Conservation (phyloP, 2,329 filamentous ascomycete genomes). For the Massarina eburnea region DNA sequence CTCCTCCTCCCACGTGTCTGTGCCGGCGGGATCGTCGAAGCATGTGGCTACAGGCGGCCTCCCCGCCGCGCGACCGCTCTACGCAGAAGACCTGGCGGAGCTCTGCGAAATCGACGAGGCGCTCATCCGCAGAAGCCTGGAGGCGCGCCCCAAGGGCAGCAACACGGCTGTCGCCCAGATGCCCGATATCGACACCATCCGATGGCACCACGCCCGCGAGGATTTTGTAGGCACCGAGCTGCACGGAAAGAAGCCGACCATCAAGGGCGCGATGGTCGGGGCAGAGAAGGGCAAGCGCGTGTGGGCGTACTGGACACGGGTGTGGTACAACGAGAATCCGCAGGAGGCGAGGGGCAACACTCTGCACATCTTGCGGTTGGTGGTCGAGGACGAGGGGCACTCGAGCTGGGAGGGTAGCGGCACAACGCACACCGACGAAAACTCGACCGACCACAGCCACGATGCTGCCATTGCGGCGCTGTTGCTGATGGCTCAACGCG, state of each 20-base stretch:
- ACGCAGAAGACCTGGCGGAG: conserved; percentile 60
- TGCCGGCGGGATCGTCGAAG: conserved; percentile 49
- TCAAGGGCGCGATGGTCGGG: conserved; percentile 71
- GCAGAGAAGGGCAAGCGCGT: conserved; percentile 56
- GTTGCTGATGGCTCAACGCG: conserved; percentile 65
- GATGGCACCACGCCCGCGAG: conserved; percentile 81
- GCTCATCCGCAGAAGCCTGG: conserved; percentile 59
- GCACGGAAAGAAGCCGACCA: conserved; percentile 57
- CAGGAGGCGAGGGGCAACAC: conserved; percentile 62
- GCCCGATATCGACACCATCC: conserved; percentile 67
- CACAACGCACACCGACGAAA: conserved; percentile 21
- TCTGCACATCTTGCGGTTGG: conserved; percentile 69
- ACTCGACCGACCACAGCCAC: conserved; percentile 16
- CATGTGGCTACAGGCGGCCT: conserved; percentile 8
- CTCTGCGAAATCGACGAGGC: conserved; percentile 67
- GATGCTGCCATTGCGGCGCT: conserved; percentile 60
- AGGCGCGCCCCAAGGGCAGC: conserved; percentile 39
- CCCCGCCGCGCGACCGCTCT: conserved; percentile 50
- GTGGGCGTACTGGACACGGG: conserved; percentile 74
- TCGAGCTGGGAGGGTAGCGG: conserved; percentile 22
- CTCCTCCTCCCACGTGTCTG: conserved; percentile 69
- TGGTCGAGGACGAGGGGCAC: conserved; percentile 59
- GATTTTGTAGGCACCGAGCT: conserved; percentile 72
- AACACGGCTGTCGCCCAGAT: conserved; percentile 65
- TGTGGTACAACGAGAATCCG: conserved; percentile 60